phyloP scores from a whole-genome alignment of 768 basidiomycete genomes.

The Suillus decipiens region DNA sequence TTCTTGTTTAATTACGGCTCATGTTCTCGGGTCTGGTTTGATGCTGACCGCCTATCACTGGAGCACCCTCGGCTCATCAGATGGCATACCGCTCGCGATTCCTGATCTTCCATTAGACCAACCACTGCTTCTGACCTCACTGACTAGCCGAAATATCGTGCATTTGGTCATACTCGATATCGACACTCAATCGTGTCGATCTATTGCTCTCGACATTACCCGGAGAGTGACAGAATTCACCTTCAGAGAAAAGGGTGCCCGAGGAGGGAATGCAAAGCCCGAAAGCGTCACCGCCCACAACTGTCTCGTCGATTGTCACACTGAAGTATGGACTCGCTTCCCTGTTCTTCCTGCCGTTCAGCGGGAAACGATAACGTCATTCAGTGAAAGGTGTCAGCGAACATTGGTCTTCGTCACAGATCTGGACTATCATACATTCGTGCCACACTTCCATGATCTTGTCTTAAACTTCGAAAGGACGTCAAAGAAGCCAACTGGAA shows the following conservation, averaged over 20 bases:
- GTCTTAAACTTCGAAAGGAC: slow-evolving; percentile 47
- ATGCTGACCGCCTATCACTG: slow-evolving; percentile 50
- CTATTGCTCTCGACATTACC: slow-evolving; percentile 52
- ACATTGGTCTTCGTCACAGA: slow-evolving; percentile 48
- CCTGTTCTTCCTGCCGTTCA: slow-evolving; percentile 56
- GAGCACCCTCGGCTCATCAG: slow-evolving; percentile 54
- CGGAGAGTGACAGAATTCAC: slow-evolving; percentile 56
- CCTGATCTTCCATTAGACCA: slow-evolving; percentile 25
- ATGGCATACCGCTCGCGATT: slow-evolving; percentile 43
- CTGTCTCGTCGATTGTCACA: slow-evolving; percentile 53
- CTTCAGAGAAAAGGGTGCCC: slow-evolving; percentile 46
- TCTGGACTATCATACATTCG: slow-evolving; percentile 35
- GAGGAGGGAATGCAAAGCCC: slow-evolving; percentile 18
- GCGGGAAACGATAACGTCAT: slow-evolving; percentile 42
- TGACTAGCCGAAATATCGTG: slow-evolving; percentile 42
- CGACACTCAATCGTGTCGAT: slow-evolving; percentile 34
- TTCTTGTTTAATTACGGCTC: slow-evolving; percentile 46
- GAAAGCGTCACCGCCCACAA: slow-evolving; percentile 42
- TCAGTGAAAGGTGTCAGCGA: slow-evolving; percentile 33
- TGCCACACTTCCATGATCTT: slow-evolving; percentile 46
- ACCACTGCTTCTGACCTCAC: slow-evolving; percentile 42
- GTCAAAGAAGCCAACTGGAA: slow-evolving; percentile 54
- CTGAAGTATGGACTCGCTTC: slow-evolving; percentile 62
- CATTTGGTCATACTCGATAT: slow-evolving; percentile 46
- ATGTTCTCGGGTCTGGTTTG: slow-evolving; percentile 20